These are phyloP conservation scores for Teratosphaeria gauchensis DNA, from an alignment of 2,329 filamentous ascomycete species.

Conservation along the genomic window DNA sequence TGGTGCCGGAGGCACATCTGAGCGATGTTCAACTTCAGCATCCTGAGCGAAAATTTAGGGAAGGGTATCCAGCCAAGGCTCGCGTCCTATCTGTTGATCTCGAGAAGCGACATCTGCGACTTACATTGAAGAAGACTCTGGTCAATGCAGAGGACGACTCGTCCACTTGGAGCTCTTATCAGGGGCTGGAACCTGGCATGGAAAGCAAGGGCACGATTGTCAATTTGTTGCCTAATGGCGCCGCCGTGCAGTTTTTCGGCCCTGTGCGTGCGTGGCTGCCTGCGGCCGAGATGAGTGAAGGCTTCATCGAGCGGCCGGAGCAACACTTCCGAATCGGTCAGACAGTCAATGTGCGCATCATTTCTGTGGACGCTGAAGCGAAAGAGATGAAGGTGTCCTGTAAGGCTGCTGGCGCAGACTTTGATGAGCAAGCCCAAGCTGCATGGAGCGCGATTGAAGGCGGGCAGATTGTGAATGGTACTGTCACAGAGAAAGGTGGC, in stretches of 20 bases:
- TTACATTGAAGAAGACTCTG: constrained; percentile 90
- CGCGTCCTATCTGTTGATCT: constrained; percentile 73
- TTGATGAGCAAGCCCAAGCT: constrained; percentile 64
- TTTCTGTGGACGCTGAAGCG: constrained; percentile 64
- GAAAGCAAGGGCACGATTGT: constrained; percentile 81
- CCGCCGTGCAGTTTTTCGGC: constrained; percentile 88
- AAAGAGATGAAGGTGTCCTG: constrained; percentile 78
- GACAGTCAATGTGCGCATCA: constrained; percentile 80
- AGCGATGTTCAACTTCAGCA: constrained; percentile 81
- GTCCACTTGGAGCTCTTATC: constrained; percentile 66
- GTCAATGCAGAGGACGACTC: constrained; percentile 68
- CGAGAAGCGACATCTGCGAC: constrained; percentile 65
- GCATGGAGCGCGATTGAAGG: constrained; percentile 64
- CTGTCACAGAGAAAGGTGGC: constrained; percentile 42
- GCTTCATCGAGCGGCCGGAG: constrained; percentile 78
- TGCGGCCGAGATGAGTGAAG: constrained; percentile 95
- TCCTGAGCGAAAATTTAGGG: constrained; percentile 91
- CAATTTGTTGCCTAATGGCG: constrained; percentile 67
- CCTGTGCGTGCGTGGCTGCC: constrained; percentile 76
- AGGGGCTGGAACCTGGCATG: constrained; percentile 62
- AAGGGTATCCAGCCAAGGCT: constrained; percentile 74
- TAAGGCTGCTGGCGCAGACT: constrained; percentile 67
- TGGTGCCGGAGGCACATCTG: constrained; percentile 80
- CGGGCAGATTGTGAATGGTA: constrained; percentile 67
- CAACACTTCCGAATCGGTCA: constrained; percentile 87